These are phyloP conservation scores for Kregervanrija delftensis DNA, from an alignment of 805 yeast species.

Conservation along the genomic window DNA sequence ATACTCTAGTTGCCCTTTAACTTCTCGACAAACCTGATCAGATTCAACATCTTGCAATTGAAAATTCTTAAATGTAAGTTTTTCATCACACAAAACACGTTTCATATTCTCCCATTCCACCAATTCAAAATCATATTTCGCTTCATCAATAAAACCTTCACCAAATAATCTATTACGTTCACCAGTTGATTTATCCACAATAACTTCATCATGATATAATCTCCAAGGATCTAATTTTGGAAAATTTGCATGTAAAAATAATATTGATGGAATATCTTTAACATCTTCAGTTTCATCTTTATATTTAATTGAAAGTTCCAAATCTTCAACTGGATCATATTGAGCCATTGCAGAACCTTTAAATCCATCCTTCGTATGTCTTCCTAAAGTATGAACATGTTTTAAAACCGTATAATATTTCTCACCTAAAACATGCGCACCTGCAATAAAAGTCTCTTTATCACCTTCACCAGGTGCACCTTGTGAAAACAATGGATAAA, in stretches of 20 bases:
- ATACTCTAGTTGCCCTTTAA: not conserved
- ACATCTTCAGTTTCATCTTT: constrained; percentile 12
- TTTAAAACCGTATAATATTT: constrained; percentile 56
- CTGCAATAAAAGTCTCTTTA: constrained; percentile 56
- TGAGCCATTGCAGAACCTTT: constrained; percentile 78
- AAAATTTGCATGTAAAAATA: constrained; percentile 61
- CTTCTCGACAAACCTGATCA: not conserved
- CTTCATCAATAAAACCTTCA: constrained; percentile 41
- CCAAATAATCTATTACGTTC: constrained; percentile 54
- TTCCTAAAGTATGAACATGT: constrained; percentile 47
- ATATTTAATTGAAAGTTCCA: constrained; percentile 24
- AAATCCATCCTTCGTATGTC: constrained; percentile 25
- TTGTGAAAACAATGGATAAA: constrained; percentile 44
- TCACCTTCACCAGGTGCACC: constrained; percentile 50
- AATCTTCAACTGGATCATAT: constrained; percentile 61
- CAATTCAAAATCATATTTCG: constrained; percentile 52
- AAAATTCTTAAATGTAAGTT: not conserved
- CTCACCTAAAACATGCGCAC: constrained; percentile 50
- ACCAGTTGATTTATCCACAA: constrained; percentile 33
- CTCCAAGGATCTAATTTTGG: constrained; percentile 62
- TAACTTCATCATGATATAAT: constrained; percentile 35
- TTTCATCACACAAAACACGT: constrained; percentile 41
- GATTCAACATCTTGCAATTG: not conserved
- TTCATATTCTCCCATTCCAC: constrained; percentile 56
- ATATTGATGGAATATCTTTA: constrained; percentile 21